Evolutionary conservation across 2,329 filamentous ascomycete genomes (phyloP).

Genomic region (Aspergillus chevalieri): DNA sequence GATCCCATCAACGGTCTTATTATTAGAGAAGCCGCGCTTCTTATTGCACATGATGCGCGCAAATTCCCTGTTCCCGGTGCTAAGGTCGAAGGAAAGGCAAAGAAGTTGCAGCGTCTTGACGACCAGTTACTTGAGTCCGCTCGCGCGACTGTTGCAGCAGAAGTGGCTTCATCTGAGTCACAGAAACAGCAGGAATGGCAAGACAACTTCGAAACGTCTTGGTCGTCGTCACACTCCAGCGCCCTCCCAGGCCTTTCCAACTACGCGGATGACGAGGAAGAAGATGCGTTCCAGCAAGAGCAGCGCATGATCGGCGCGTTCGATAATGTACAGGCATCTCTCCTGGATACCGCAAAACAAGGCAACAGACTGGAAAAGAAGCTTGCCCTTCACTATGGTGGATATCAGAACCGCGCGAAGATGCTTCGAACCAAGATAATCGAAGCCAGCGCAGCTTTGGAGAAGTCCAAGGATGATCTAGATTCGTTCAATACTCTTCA

Average conservation of each 20-base stretch:
- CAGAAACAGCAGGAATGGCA: conserved; percentile 45
- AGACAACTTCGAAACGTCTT: conserved; percentile 46
- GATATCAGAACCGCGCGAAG: conserved; percentile 82
- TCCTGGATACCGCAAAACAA: conserved; percentile 67
- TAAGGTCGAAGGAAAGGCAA: conserved; percentile 57
- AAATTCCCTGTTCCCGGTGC: conserved; percentile 66
- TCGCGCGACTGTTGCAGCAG: conserved; percentile 67
- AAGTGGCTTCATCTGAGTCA: conserved; percentile 51
- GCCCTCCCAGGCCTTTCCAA: conserved; percentile 69
- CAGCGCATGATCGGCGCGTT: conserved; percentile 64
- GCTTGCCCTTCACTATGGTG: conserved; percentile 76
- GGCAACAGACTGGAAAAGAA: conserved; percentile 92
- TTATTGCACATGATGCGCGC: conserved; percentile 76
- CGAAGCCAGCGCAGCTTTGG: conserved; percentile 67
- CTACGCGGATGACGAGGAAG: conserved; percentile 70
- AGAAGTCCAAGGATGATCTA: conserved; percentile 65
- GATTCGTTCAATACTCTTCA: conserved; percentile 69
- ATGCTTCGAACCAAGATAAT: conserved; percentile 71
- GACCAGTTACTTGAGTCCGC: conserved; percentile 70
- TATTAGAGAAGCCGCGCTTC: conserved; percentile 66
- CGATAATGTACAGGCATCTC: conserved; percentile 65
- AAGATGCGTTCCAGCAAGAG: conserved; percentile 54
- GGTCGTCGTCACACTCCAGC: conserved; percentile 46
- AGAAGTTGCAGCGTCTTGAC: conserved; percentile 57
- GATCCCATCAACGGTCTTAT: conserved; percentile 65